These are phyloP conservation scores for Aspergillus japonicus DNA, from an alignment of 2,329 filamentous ascomycete species.

Conservation along the genomic window DNA sequence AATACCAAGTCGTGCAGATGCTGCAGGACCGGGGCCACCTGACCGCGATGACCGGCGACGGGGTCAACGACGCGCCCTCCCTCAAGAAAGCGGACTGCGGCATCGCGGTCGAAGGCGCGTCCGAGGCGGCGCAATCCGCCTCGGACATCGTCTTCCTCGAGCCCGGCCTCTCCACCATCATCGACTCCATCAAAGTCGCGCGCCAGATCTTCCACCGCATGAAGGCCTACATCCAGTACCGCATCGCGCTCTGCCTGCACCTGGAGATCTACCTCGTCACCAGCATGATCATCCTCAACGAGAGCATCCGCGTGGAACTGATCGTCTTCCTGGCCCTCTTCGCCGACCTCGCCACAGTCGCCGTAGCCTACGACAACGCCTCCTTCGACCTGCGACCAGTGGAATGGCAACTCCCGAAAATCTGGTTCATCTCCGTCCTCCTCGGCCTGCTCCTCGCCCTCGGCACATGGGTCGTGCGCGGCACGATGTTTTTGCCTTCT, in stretches of 20 bases:
- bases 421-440: constrained; percentile 65
- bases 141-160: constrained; percentile 74
- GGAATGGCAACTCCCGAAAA: constrained; percentile 80
- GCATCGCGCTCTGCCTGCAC: constrained; percentile 72
- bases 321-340: constrained; percentile 79
- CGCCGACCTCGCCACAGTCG: constrained; percentile 76
- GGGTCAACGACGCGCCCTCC: constrained; percentile 72
- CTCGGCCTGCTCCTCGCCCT: constrained; percentile 68
- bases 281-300: constrained; percentile 77
- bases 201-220: constrained; percentile 76
- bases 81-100: constrained; percentile 73
- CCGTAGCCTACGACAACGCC: constrained; percentile 80
- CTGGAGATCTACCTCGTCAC: constrained; percentile 74
- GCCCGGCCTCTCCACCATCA: constrained; percentile 68
- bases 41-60: constrained; percentile 73
- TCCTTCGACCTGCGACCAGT: constrained; percentile 73
- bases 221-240: constrained; percentile 76
- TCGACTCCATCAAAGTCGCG: constrained; percentile 70
- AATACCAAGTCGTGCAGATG: constrained; percentile 75
- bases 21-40: constrained; percentile 70
- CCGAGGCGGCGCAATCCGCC: constrained; percentile 70
- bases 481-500: constrained; percentile 65
- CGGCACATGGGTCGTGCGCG: constrained; percentile 73
- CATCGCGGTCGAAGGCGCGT: constrained; percentile 70
- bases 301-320: constrained; percentile 70